Evolutionary conservation across 352 stramenopile genomes (phyloP), one percentile per base, ranked within the genome.

Genomic region (Globisporangium recalcitrans): DNA sequence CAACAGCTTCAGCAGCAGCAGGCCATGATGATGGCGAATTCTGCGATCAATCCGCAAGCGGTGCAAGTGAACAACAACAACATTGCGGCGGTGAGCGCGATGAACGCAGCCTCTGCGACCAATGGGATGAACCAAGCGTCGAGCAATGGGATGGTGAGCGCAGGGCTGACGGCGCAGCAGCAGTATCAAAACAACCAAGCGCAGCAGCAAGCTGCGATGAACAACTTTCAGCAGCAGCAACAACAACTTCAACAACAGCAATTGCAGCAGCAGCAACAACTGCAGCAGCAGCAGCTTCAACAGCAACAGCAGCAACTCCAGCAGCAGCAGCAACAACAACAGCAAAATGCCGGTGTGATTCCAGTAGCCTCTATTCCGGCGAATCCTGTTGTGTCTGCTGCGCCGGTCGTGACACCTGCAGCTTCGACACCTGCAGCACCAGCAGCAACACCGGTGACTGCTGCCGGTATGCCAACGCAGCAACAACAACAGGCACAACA

Each of bases 401-500:
- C 63, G 29, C 22, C 59, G 21, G 49, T 21, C 11, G 47, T 22
- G 61, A 22, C 49, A 0, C 27, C 31, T 21, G 7, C 10, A 24
- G 4, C 38, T 46, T 46, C 38, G 52, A 11, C 9, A 46, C 14
- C 38, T 46, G 27, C 70, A 1, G 51, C 68, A 7, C 24, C 72
- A 10, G 62, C 53, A 9, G 46, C 60, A 10, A 34, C 64, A 24
- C 36, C 60, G 51, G 59, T 60, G 7, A 36, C 44, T 24, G 38
- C 44, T 24, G 44, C 67, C 11, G 75, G 58, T 22, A 72, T 80
- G 16, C 52, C 70, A 16, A 83, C 60, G 26, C 64, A 68, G 29
- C 78, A 82, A 22, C 80, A 89, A 47, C 81, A 90, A 31, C 81
- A 90, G 48, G 78, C 81, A 13, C 85, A 94, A 62, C 85, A 94